A percentile compares a stretch with the other conserved stretches of the same genome.
Conservation (phyloP, 2,329 filamentous ascomycete genomes). For the Cercospora sp. region DNA sequence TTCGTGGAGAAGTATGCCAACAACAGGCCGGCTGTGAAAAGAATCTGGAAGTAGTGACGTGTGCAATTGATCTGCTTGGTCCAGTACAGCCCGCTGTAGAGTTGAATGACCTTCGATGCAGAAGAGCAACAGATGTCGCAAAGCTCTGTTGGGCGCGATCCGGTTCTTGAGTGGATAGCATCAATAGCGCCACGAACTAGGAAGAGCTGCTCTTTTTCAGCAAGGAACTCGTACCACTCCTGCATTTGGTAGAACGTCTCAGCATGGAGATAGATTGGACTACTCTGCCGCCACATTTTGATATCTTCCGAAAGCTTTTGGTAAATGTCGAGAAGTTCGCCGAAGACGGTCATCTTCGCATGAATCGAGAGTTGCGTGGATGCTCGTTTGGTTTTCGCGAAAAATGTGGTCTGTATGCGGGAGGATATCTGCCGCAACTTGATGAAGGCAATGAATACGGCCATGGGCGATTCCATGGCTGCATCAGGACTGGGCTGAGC, state of each 20-base stretch:
- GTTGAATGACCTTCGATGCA: constrained; percentile 42
- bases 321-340: constrained; percentile 9
- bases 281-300: constrained; percentile 40
- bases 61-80: constrained; percentile 46
- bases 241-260: constrained; percentile 46
- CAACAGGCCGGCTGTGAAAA: constrained; percentile 48
- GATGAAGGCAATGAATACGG: constrained; percentile 44
- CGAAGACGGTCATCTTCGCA: constrained; percentile 38
- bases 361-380: constrained; percentile 4
- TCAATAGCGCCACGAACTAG: constrained; percentile 47
- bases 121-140: constrained; percentile 27
- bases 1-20: constrained; percentile 12
- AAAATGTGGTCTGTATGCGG: constrained; percentile 32
- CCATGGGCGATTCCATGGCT: constrained; percentile 36
- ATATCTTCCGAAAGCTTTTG: constrained; percentile 33
- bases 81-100: constrained; percentile 43
- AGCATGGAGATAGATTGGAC: constrained; percentile 40
- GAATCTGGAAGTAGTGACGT: constrained; percentile 52
- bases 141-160: constrained; percentile 14
- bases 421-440: constrained; percentile 46
- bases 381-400: constrained; percentile 1
- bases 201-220: constrained; percentile 44
- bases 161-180: constrained; percentile 39
- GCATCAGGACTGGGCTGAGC: neutral
- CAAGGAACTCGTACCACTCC: constrained; percentile 50